phyloP scores from a whole-genome alignment of 1,139 yeast species.

The Taphrina populina region DNA sequence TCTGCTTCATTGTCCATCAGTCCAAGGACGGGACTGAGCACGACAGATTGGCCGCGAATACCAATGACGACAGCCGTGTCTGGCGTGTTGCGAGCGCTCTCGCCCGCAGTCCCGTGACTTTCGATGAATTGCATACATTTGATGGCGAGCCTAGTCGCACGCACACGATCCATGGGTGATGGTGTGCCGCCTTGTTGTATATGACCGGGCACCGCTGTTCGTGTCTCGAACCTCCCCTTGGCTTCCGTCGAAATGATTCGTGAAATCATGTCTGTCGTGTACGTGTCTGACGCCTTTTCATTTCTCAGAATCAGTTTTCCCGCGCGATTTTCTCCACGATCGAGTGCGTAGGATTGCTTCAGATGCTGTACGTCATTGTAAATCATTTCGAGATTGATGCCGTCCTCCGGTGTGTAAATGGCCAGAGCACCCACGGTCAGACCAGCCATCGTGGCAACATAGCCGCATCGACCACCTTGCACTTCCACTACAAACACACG shows the following conservation, averaged over 20 bases:
- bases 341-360: conserved; percentile 65
- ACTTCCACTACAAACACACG: conserved; percentile 95
- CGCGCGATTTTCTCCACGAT: conserved; percentile 76
- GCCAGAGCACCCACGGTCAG: conserved; percentile 90
- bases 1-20: conserved; percentile 87
- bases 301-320: conserved; percentile 86
- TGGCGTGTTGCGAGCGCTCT: conserved; percentile 37
- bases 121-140: conserved; percentile 86
- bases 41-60: conserved; percentile 72
- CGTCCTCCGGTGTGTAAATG: conserved; percentile 88
- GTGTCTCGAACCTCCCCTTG: conserved; percentile 74
- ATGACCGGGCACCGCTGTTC: conserved; percentile 97
- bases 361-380: conserved; percentile 74
- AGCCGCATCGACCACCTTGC: conserved; percentile 96
- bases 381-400: conserved; percentile 67
- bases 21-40: conserved; percentile 67
- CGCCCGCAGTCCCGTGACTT: conserved; percentile 40
- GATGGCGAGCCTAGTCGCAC: conserved; percentile 87
- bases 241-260: conserved; percentile 79
- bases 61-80: conserved; percentile 84
- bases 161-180: conserved; percentile 88
- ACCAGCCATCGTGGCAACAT: conserved; percentile 84
- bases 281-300: conserved; percentile 78
- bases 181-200: conserved; percentile 98
- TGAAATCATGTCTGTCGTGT: conserved; percentile 77